phyloP scores from a whole-genome alignment of 2,329 filamentous ascomycete genomes.

The Tolypocladium nubicola region DNA sequence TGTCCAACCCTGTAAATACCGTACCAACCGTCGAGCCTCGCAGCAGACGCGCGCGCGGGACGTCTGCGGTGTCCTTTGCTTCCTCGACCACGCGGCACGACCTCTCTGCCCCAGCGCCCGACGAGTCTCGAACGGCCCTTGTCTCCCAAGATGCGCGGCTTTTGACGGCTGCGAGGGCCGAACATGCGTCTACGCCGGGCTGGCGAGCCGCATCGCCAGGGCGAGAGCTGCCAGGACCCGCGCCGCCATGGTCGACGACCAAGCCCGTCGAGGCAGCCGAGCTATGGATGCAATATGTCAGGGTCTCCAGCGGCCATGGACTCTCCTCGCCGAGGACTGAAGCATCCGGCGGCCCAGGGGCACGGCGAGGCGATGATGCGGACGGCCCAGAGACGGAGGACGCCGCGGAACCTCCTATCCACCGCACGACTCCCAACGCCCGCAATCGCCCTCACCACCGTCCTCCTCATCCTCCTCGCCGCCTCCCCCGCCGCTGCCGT shows the following conservation, averaged over 20 bases:
- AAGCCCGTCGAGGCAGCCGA: not conserved
- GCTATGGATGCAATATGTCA: not conserved
- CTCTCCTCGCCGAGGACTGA: not conserved
- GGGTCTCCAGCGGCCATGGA: not conserved
- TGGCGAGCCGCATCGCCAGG: conserved; percentile 3
- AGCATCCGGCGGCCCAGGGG: not conserved
- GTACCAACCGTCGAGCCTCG: not conserved
- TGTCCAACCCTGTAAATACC: not conserved
- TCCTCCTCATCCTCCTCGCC: conserved; percentile 27
- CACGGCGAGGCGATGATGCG: not conserved
- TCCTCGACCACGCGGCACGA: not conserved
- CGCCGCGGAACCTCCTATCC: not conserved
- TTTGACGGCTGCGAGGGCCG: conserved; percentile 8
- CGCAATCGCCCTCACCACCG: conserved; percentile 19
- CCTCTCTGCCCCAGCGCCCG: not conserved
- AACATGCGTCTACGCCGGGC: conserved; percentile 6
- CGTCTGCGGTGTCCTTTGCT: not conserved
- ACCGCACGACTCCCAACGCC: conserved; percentile 1
- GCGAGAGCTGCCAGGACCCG: not conserved
- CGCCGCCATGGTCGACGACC: not conserved
- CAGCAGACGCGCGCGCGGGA: not conserved
- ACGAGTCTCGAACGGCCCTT: not conserved
- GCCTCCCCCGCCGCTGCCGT: conserved; percentile 45
- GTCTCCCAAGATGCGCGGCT: conserved; percentile 11
- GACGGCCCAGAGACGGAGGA: not conserved